Conservation (phyloP, 768 basidiomycete genomes). For the Pleurotus salmoneostramineus region DNA sequence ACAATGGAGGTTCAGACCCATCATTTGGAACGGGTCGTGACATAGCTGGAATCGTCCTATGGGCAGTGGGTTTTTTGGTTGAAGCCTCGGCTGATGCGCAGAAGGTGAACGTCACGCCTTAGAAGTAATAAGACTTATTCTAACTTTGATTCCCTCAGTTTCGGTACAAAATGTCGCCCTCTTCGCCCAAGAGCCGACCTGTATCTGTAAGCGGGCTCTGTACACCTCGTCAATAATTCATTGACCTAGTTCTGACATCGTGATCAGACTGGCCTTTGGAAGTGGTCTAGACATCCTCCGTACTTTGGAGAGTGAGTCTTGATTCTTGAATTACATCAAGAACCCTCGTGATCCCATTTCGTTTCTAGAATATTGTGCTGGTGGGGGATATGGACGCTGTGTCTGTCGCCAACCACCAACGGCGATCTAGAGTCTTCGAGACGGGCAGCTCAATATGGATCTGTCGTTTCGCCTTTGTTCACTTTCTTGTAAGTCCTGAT, state of each 20-base stretch:
- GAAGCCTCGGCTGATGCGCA: conserved; percentile 56
- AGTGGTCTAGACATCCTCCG: conserved; percentile 61
- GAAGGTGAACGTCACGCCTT: conserved; percentile 43
- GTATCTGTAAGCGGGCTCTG: conserved; percentile 29
- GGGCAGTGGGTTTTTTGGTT: conserved; percentile 52
- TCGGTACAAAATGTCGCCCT: conserved; percentile 45
- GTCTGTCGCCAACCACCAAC: conserved; percentile 54
- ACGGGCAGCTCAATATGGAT: conserved; percentile 52
- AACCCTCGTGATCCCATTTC: background rate
- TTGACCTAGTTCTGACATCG: background rate
- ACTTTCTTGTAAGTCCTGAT: conserved; percentile 48
- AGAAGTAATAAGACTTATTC: too few relatives aligned
- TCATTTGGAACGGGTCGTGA: conserved; percentile 59
- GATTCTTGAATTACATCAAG: background rate
- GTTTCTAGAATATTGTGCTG: conserved; percentile 53
- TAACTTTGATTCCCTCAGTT: too few relatives aligned
- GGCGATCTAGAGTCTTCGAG: conserved; percentile 36
- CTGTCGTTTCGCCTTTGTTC: conserved; percentile 60
- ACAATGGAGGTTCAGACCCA: conserved; percentile 42
- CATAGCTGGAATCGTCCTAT: conserved; percentile 59
- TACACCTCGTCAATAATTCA: background rate
- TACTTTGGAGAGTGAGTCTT: conserved; percentile 65
- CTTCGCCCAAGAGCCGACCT: conserved; percentile 44
- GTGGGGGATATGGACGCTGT: conserved; percentile 64
- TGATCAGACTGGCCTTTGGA: conserved; percentile 46